A percentile compares a stretch with the other conserved stretches of the same genome.
These are phyloP conservation scores for Emergomyces pasteurianus DNA, from an alignment of 2,329 filamentous ascomycete genomes.

Conservation along the genomic window DNA sequence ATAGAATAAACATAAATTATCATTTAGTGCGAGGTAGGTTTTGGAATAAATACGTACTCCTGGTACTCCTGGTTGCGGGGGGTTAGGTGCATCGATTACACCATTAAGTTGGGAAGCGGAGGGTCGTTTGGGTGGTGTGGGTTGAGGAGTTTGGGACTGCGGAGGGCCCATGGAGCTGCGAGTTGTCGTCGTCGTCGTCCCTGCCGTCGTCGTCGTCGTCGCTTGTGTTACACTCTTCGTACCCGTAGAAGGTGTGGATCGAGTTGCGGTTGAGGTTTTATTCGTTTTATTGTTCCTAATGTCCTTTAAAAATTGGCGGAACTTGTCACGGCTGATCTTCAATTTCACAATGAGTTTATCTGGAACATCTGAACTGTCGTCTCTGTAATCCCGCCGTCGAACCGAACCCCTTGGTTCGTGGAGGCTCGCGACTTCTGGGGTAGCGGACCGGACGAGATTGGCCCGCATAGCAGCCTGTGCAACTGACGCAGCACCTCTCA, in stretches of 20 bases:
- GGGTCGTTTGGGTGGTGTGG: constrained; percentile 18
- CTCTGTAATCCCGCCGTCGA: constrained; percentile 54
- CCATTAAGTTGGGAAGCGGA: constrained; percentile 28
- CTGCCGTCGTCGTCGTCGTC: constrained; percentile 23
- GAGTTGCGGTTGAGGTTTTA: constrained; percentile 28
- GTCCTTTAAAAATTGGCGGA: constrained; percentile 54
- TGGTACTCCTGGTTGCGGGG: constrained; percentile 30
- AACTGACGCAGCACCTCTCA: constrained; percentile 76
- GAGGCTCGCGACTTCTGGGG: constrained; percentile 56
- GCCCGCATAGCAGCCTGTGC: constrained; percentile 78
- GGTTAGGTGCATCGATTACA: constrained; percentile 35
- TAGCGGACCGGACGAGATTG: constrained; percentile 66
- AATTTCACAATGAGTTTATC: constrained; percentile 62
- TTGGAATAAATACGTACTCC: constrained; percentile 30
- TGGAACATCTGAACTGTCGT: constrained; percentile 66
- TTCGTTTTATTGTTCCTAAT: constrained; percentile 31
- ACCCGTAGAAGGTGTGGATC: constrained; percentile 11
- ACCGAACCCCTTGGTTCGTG: constrained; percentile 61
- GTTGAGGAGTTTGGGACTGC: constrained; percentile 11
- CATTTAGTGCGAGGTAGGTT: constrained; percentile 8
- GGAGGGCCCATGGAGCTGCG: constrained; percentile 16
- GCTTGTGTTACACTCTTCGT: constrained; percentile 24
- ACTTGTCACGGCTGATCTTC: constrained; percentile 58
- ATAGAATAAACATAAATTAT: constrained; percentile 2
- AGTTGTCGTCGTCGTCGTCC: constrained; percentile 28